Conservation (phyloP, 1,139 yeast genomes). For the Kodamaea plutei region DNA sequence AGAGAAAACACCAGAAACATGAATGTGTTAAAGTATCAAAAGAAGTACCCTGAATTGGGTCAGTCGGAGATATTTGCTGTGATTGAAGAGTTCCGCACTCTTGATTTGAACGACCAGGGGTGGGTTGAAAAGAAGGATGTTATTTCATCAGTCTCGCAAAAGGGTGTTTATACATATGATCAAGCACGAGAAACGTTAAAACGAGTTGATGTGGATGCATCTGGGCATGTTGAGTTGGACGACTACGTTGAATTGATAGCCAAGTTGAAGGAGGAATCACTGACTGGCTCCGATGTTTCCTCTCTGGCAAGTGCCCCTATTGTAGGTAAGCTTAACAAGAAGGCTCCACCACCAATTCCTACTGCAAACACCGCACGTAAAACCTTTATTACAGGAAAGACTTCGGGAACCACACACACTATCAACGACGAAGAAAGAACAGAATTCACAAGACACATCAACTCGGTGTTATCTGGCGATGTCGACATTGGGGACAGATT, state of each 20-base stretch:
- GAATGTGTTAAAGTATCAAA: conserved; percentile 57
- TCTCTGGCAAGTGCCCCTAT: conserved; percentile 11
- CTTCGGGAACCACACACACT: conserved; percentile 93
- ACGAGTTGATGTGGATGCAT: conserved; percentile 88
- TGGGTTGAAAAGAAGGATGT: conserved; percentile 91
- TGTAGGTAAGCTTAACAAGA: conserved; percentile 12
- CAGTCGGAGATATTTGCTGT: conserved; percentile 84
- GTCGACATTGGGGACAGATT: conserved; percentile 76
- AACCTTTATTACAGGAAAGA: conserved; percentile 73
- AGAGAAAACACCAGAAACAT: too few relatives aligned
- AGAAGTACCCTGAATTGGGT: conserved; percentile 78
- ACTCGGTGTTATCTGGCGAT: conserved; percentile 89
- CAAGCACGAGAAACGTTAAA: conserved; percentile 92
- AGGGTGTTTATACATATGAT: conserved; percentile 82
- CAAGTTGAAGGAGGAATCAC: conserved; percentile 49
- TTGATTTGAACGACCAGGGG: conserved; percentile 92
- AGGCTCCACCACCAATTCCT: conserved; percentile 34
- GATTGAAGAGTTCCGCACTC: conserved; percentile 70
- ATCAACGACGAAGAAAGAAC: conserved; percentile 95
- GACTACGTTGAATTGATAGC: conserved; percentile 88
- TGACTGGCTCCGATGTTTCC: conserved; percentile 25
- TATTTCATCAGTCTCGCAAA: conserved; percentile 73
- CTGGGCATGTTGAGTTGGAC: conserved; percentile 94
- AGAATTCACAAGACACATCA: conserved; percentile 94
- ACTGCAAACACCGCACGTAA: conserved; percentile 58